These are phyloP conservation scores for Tricholoma sp. DNA, from an alignment of 768 basidiomycete species.

Conservation along the genomic window DNA sequence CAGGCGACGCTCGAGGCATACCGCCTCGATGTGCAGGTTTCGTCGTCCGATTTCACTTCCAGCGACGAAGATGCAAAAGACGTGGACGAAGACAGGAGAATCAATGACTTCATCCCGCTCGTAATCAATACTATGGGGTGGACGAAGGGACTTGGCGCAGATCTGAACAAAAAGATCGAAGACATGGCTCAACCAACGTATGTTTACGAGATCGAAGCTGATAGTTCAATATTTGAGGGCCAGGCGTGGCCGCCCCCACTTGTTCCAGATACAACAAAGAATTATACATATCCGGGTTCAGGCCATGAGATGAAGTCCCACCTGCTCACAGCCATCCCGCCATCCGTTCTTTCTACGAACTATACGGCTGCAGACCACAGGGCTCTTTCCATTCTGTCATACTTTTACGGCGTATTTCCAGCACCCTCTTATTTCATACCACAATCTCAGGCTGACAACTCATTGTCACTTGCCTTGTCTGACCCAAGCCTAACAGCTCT, in stretches of 20 bases:
- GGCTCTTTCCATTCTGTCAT: constrained; percentile 64
- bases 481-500: constrained; percentile 26
- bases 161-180: constrained; percentile 69
- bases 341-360: constrained; percentile 37
- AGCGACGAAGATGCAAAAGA: constrained; percentile 15
- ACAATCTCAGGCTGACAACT: neutral
- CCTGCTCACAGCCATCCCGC: constrained; percentile 39
- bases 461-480: neutral
- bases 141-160: constrained; percentile 89
- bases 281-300: neutral
- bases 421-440: constrained; percentile 5
- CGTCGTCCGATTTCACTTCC: constrained; percentile 10
- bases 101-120: constrained; percentile 64
- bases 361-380: constrained; percentile 67
- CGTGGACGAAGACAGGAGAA: constrained; percentile 27
- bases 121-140: constrained; percentile 97
- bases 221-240: constrained; percentile 15
- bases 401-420: constrained; percentile 57
- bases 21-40: constrained; percentile 60
- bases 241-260: constrained; percentile 14
- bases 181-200: constrained; percentile 54
- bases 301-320: constrained; percentile 26
- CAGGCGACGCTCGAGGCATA: constrained; percentile 63
- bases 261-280: neutral
- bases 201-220: constrained; percentile 46